Percentiles rank a stretch among this genome's conserved stretches.
Conservation (phyloP, 768 basidiomycete genomes). For the Cytidiella melzeri region DNA sequence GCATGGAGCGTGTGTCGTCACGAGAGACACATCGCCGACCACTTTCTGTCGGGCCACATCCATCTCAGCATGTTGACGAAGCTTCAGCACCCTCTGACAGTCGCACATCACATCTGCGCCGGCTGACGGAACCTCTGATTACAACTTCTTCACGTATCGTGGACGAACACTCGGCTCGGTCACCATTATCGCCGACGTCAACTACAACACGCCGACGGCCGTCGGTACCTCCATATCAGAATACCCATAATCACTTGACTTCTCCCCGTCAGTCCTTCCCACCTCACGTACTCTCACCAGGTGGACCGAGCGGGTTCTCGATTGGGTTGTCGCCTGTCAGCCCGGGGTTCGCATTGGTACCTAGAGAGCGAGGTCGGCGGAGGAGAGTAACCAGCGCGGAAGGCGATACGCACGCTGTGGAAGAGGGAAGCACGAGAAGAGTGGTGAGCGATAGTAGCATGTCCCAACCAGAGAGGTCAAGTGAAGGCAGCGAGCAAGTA, state of each 20-base stretch:
- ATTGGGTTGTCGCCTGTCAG: constrained; percentile 72
- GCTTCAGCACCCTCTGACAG: constrained; percentile 11
- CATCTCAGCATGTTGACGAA: constrained; percentile 1
- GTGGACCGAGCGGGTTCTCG: constrained; percentile 46
- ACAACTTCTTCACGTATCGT: constrained; percentile 6
- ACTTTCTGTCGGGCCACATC: neutral
- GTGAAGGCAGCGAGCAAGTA: neutral
- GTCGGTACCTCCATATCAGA: neutral
- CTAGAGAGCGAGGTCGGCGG: constrained; percentile 43
- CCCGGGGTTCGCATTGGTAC: constrained; percentile 71
- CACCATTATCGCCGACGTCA: constrained; percentile 7
- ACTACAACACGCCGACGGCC: constrained; percentile 11
- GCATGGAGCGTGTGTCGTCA: constrained; percentile 2
- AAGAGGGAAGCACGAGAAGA: neutral
- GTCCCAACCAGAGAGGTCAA: neutral
- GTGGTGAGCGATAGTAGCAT: constrained; percentile 8
- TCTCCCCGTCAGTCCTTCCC: constrained; percentile 8
- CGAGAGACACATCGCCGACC: too few species aligned
- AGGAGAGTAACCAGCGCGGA: constrained; percentile 21
- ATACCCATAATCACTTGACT: constrained; percentile 6
- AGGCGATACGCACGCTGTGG: neutral
- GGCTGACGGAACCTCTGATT: constrained; percentile 18
- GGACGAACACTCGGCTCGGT: constrained; percentile 4
- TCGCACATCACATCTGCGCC: constrained; percentile 7
- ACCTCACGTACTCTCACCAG: constrained; percentile 17